A percentile compares a stretch with the other conserved stretches of the same genome.
Evolutionary conservation across 2,329 filamentous ascomycete genomes (phyloP).

Genomic region (Trichophyton benhamiae): DNA sequence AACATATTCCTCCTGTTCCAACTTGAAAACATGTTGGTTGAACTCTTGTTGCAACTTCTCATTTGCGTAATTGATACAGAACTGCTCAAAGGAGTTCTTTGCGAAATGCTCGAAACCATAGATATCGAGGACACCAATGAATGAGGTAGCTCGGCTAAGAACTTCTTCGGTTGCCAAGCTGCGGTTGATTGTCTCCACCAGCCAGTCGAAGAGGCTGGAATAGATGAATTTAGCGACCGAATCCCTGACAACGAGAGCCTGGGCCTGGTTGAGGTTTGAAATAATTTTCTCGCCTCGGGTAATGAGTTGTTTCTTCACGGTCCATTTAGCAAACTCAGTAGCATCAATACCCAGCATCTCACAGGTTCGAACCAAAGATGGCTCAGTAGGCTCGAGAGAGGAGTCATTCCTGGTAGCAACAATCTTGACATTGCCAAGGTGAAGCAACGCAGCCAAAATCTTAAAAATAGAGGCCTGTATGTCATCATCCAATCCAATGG

Average conservation of each 20-base stretch:
- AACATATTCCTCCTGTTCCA: conserved; percentile 96
- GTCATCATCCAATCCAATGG: conserved; percentile 65
- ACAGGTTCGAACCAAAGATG: conserved; percentile 69
- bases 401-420: conserved; percentile 81
- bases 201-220: conserved; percentile 95
- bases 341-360: conserved; percentile 77
- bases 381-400: conserved; percentile 65
- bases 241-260: conserved; percentile 87
- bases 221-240: conserved; percentile 99
- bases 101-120: conserved; percentile 99
- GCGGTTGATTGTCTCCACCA: conserved; percentile 91
- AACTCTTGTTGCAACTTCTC: conserved; percentile 99
- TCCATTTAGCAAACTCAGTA: conserved; percentile 88
- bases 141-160: conserved; percentile 66
- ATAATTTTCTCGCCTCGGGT: conserved; percentile 96
- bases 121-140: conserved; percentile 98
- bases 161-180: conserved; percentile 84
- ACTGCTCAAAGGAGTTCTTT: conserved; percentile 99
- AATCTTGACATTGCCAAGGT: conserved; percentile 95
- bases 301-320: conserved; percentile 94
- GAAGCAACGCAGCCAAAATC: conserved; percentile 76
- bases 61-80: conserved; percentile 99
- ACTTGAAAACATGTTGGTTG: conserved; percentile 97
- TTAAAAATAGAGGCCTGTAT: conserved; percentile 81
- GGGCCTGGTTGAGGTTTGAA: conserved; percentile 84